A percentile compares a stretch with the other conserved stretches of the same genome.
Conservation (phyloP, 2,329 filamentous ascomycete genomes). For the Sphaerostilbella broomeana region DNA sequence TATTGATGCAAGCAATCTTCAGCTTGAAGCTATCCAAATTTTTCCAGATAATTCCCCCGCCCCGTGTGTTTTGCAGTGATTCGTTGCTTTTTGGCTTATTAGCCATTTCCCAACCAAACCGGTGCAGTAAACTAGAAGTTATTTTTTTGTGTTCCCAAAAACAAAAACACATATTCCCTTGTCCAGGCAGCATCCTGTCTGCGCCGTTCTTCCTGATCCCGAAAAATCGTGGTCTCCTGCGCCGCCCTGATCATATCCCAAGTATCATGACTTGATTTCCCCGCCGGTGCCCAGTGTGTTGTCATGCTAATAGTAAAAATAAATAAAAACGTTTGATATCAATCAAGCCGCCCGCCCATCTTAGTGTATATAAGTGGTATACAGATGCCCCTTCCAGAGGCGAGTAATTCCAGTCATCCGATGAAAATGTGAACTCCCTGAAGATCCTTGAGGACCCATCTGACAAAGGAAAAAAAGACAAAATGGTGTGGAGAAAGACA, state of each 20-base stretch:
- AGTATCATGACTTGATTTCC: constrained; percentile 25
- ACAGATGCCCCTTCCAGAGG: constrained; percentile 20
- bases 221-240: constrained; percentile 12
- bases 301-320: constrained; percentile 29
- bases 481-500: constrained; percentile 16
- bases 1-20: neutral
- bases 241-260: constrained; percentile 23
- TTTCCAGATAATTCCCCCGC: too few relatives aligned
- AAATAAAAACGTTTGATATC: constrained; percentile 24
- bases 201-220: constrained; percentile 14
- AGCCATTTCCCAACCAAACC: too few relatives aligned
- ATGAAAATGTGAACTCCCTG: constrained; percentile 13
- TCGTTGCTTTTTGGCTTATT: too few relatives aligned
- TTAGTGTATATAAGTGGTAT: constrained; percentile 24
- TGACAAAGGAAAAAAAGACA: constrained; percentile 11
- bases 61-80: too few relatives aligned
- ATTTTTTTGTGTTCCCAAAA: too few relatives aligned
- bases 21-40: too few relatives aligned
- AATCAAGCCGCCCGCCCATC: constrained; percentile 23
- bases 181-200: constrained; percentile 7
- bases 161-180: constrained; percentile 7
- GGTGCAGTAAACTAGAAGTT: too few relatives aligned
- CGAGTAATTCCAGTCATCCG: constrained; percentile 19
- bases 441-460: neutral
- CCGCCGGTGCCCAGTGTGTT: constrained; percentile 22